Conservation (phyloP, 225 moss, liverwort and hornwort genomes). For the Anthoceros angustus region DNA sequence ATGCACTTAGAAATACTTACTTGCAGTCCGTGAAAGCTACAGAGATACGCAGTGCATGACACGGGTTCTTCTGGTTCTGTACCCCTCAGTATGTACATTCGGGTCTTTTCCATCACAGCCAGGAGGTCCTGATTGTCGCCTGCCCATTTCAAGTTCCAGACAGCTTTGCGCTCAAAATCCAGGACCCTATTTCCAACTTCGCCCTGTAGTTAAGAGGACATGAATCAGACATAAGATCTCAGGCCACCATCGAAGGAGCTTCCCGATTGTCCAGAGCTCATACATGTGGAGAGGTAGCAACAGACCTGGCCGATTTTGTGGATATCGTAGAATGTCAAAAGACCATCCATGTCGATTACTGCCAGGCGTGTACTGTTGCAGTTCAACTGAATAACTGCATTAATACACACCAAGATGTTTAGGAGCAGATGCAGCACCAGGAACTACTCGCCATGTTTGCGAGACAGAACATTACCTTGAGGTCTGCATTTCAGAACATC, state of each 20-base stretch:
- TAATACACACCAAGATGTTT: slow-evolving; percentile 2
- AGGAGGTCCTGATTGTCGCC: slow-evolving; percentile 79
- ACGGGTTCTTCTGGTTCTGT: slow-evolving; percentile 90
- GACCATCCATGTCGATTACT: slow-evolving; percentile 71
- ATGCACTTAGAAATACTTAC: slow-evolving; percentile 11
- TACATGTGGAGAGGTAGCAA: not conserved
- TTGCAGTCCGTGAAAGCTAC: slow-evolving; percentile 80
- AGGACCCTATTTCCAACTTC: slow-evolving; percentile 17
- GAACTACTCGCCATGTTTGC: not conserved
- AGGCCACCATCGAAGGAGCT: not conserved
- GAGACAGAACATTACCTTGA: slow-evolving; percentile 30
- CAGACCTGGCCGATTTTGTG: slow-evolving; percentile 31
- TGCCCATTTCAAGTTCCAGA: slow-evolving; percentile 96
- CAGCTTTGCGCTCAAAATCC: slow-evolving; percentile 78
- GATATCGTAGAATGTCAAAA: slow-evolving; percentile 62
- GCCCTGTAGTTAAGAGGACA: not conserved
- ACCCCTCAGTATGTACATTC: slow-evolving; percentile 90
- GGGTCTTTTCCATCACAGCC: slow-evolving; percentile 87
- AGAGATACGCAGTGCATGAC: slow-evolving; percentile 73
- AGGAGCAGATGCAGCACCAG: not conserved
- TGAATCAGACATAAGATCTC: not conserved
- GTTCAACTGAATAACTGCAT: slow-evolving; percentile 70
- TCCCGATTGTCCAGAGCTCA: not conserved
- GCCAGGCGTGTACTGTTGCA: slow-evolving; percentile 67
- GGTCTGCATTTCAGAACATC: slow-evolving; percentile 55